Base-by-base conservation (phyloP, 768 basidiomycete species). In the Panaeolus papilionaceus region DNA sequence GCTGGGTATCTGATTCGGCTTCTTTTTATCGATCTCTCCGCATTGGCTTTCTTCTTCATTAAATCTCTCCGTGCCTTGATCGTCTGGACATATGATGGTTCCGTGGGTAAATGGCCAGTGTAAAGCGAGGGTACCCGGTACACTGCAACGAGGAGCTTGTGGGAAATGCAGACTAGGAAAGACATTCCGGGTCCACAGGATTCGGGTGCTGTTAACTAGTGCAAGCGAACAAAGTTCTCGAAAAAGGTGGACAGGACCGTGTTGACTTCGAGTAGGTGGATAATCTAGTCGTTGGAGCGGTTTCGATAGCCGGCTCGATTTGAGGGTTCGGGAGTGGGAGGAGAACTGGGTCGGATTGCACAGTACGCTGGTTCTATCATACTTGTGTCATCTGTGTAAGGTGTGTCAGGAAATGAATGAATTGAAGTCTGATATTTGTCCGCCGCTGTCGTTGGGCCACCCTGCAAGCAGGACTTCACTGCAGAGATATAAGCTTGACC, bases 41-140 rank as follows among this genome's bases (percentile, higher is more conserved):
- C 14, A 28, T 33, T 47, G 26, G 26, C 26, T 33, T 14, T 58
- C 54, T 33, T 33, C 54, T 58, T 58, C 54, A 58, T 58, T 58
- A 58, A 58, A 33, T 58, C 54, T 33, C 54, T 58, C 54, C 14
- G 54, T 58, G 54, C 54, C 54, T 58, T 58, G 54, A 58, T 58
- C 33, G 11, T 58, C 54, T 58, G 54, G 26, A 37, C 26, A 33
- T 58, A 49, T 58, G 28, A 58, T 58, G 54, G 54, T 58, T 58
- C 54, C 54, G 54, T 58, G 54, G 54, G 54, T 58, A 58, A 58
- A 58, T 28, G 28, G 54, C 0, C 14, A 12, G 54, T 58, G 23
- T 18, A 47, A 47, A 20, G 16, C 2, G 20, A 47, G 20, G 8
- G 18, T 20, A 47, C 10, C n/a, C n/a, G n/a, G n/a, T n/a, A n/a